phyloP scores from a whole-genome alignment of 1,284 basidiomycete genomes.

The Apiotrichum sp. region DNA sequence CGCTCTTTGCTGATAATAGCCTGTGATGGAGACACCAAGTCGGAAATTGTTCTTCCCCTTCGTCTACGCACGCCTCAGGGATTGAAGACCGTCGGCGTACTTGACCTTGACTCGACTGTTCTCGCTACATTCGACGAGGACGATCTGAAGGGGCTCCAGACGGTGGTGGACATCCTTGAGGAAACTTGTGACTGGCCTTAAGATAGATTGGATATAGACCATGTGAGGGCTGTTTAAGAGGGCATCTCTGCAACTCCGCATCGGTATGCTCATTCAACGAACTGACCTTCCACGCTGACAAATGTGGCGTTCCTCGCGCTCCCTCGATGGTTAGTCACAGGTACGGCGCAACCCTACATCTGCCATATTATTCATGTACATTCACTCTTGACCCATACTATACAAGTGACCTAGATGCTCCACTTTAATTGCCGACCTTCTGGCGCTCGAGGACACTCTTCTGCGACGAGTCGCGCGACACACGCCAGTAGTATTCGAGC shows the following conservation, averaged over 20 bases:
- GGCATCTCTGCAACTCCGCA: no score
- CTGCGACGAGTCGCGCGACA: conserved; percentile 44
- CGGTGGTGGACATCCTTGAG: conserved; percentile 59
- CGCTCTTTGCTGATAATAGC: conserved; percentile 45
- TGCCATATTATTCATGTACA: background rate
- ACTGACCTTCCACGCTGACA: no score
- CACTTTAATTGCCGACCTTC: conserved; percentile 25
- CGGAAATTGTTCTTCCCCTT: conserved; percentile 77
- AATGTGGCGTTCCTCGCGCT: no score
- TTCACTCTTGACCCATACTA: no score
- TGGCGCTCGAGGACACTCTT: conserved; percentile 47
- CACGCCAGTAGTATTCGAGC: conserved; percentile 78
- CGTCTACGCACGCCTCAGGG: conserved; percentile 17
- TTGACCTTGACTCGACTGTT: conserved; percentile 76
- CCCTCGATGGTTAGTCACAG: background rate
- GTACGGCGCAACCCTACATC: background rate
- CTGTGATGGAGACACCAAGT: conserved; percentile 77
- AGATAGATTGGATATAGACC: no score
- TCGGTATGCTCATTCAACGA: no score
- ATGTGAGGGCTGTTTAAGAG: no score
- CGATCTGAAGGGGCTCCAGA: conserved; percentile 65
- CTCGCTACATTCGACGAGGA: conserved; percentile 66
- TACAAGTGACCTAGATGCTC: background rate
- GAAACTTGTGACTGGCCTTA: conserved; percentile 27
- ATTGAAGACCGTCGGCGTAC: conserved; percentile 59